Evolutionary conservation across 371 early-diverging fungal species (phyloP).

Genomic region (Chytridium lagenaria): DNA sequence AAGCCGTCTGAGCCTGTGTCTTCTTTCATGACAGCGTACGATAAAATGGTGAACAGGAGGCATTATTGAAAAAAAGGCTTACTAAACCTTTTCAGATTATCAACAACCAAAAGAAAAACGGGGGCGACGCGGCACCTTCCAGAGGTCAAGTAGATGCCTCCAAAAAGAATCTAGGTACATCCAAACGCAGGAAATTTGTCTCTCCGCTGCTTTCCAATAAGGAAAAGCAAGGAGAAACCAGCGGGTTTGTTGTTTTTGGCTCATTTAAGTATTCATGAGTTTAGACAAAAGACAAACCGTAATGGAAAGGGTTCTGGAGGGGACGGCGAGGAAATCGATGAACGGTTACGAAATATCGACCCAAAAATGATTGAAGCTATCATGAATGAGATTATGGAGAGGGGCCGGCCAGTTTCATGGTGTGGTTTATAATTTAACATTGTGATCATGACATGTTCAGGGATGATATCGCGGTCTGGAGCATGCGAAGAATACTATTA

Average conservation of each 20-base stretch:
- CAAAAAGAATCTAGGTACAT: conserved; percentile 12
- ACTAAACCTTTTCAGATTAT: too few species aligned
- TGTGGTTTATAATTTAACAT: conserved; percentile 20
- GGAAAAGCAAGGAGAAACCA: conserved; percentile 18
- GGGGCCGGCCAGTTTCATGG: conserved; percentile 50
- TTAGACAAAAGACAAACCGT: neutral
- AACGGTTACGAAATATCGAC: conserved; percentile 78
- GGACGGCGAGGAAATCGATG: conserved; percentile 42
- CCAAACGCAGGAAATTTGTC: conserved; percentile 35
- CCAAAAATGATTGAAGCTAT: conserved; percentile 81
- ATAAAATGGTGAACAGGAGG: conserved; percentile 2
- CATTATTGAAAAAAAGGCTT: too few species aligned
- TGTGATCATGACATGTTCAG: conserved; percentile 39
- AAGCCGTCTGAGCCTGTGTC: neutral
- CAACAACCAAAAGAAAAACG: neutral
- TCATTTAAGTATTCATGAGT: neutral
- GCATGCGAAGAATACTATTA: conserved; percentile 85
- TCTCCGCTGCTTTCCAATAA: conserved; percentile 35
- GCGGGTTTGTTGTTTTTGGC: neutral
- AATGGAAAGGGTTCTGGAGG: neutral
- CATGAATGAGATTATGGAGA: conserved; percentile 68
- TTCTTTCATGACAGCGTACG: conserved; percentile 18
- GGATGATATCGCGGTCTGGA: conserved; percentile 94
- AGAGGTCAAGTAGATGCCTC: neutral
- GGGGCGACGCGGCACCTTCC: neutral